Evolutionary conservation across 768 basidiomycete genomes (phyloP).

Genomic region (Lactifluus volemus): DNA sequence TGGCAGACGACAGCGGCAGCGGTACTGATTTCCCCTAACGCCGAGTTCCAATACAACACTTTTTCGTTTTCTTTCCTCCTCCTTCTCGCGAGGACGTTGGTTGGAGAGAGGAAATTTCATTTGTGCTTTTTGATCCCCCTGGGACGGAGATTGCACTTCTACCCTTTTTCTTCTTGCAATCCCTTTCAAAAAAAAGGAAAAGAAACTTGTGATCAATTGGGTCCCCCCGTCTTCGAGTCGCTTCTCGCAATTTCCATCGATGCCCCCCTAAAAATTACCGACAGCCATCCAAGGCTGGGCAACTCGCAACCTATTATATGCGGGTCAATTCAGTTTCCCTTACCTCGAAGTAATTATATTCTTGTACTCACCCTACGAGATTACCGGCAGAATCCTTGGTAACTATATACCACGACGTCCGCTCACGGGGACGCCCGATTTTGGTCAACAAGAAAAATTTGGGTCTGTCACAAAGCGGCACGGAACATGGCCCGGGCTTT

Average conservation of each 20-base stretch:
- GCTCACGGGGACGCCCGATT: not conserved
- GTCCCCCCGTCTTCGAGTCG: not conserved
- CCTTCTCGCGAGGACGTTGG: not conserved
- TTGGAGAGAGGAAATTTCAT: not conserved
- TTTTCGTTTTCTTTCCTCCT: not conserved
- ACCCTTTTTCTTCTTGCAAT: not conserved
- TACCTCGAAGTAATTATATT: not conserved
- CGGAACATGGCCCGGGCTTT: not conserved
- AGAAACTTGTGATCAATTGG: not conserved
- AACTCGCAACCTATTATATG: slow-evolving; percentile 4
- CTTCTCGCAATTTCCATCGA: slow-evolving; percentile 12
- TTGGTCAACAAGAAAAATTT: not conserved
- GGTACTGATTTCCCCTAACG: slow-evolving; percentile 9
- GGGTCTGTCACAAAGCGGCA: not conserved
- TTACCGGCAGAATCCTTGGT: slow-evolving; percentile 1
- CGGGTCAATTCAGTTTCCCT: slow-evolving; percentile 3
- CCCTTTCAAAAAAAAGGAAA: not conserved
- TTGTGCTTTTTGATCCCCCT: not conserved
- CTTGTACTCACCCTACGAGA: slow-evolving; percentile 1
- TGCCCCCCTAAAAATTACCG: not conserved
- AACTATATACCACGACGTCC: not conserved
- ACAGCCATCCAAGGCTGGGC: slow-evolving; percentile 5
- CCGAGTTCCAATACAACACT: not conserved
- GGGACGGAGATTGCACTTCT: slow-evolving; percentile 12
- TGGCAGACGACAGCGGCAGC: not conserved